A percentile compares a stretch with the other conserved stretches of the same genome.
Conservation (phyloP, 129 eudicot species). For the Lactuca saligna region DNA sequence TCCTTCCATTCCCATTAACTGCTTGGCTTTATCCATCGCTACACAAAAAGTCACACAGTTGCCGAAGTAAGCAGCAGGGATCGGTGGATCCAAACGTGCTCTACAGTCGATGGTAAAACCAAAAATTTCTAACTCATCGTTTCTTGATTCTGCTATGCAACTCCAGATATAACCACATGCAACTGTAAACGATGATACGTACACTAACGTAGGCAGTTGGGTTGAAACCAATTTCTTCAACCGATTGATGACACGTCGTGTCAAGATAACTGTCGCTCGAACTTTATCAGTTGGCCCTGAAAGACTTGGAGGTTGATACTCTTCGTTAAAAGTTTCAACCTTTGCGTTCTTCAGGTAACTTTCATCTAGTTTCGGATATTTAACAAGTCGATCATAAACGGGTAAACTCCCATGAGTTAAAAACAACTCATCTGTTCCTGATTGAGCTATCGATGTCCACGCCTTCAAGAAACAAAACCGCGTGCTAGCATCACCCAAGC, state of each 20-base stretch:
- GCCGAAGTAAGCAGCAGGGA: constrained; percentile 12
- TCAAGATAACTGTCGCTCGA: constrained; percentile 33
- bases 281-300: constrained; percentile 20
- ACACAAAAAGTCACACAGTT: background rate
- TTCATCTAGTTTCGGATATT: background rate
- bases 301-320: constrained; percentile 7
- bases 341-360: background rate
- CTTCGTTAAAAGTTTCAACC: constrained; percentile 13
- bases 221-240: constrained; percentile 24
- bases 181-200: constrained; percentile 39
- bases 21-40: background rate
- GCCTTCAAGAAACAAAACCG: constrained; percentile 29
- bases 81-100: constrained; percentile 1
- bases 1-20: constrained; percentile 11
- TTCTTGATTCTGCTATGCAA: constrained; percentile 33
- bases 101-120: constrained; percentile 7
- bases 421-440: constrained; percentile 10
- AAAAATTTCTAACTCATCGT: background rate
- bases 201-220: constrained; percentile 19
- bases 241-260: constrained; percentile 5
- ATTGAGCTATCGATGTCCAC: constrained; percentile 40
- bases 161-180: constrained; percentile 43
- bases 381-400: constrained; percentile 24
- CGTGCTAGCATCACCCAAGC: constrained; percentile 34
- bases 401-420: constrained; percentile 12